Base-by-base conservation (phyloP, 106 monocot species). In the Ottelia alismoides region DNA sequence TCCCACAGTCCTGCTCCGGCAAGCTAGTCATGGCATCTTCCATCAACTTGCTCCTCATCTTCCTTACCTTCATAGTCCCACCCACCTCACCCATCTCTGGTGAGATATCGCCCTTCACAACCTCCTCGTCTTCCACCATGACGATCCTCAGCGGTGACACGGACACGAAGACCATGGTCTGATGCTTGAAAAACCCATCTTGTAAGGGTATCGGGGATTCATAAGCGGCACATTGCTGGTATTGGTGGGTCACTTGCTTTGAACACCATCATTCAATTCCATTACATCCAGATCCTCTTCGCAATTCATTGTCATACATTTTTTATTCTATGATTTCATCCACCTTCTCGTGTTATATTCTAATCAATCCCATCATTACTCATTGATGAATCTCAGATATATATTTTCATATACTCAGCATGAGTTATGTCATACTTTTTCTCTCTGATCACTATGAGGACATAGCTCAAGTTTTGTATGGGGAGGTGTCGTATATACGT, bases 141-240 rank as follows among this genome's bases (percentile, higher is more conserved):
- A 43, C 28, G 1, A 10, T 12, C 40, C 25, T 21, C 32, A 43
- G 20, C 22, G 48, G 1, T 1, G 51, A 20, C 51, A 12, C 52
- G 11, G 3, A 1, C 22, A 47, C 22, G 10, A 29, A 24, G 0
- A 28, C 53, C 20, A n/a, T 2, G 40, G 28, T 60, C 22, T 19
- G 60, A 54, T 72, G 70, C 49, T 66, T 77, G 50, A 91, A 75
- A 54, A 91, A 91, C 24, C 67, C 72, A 16, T 81, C 90, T 25
- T 91, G 90, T n/a, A 84, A 91, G n/a, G 74, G 70, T 17, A 74
- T 59, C 53, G 84, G 84, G 22, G 74, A 66, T 48, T 92, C 81
- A 26, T 78, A 85, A 20, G 85, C 84, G 1, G 60, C 72, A 27
- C 66, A 47, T 2, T 56, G 58, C 32, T 60, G 45, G 32, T 53